Percentiles rank a stretch among this genome's conserved stretches.
Conservation (phyloP, 2,329 filamentous ascomycete species). For the Colletotrichum melonis region DNA sequence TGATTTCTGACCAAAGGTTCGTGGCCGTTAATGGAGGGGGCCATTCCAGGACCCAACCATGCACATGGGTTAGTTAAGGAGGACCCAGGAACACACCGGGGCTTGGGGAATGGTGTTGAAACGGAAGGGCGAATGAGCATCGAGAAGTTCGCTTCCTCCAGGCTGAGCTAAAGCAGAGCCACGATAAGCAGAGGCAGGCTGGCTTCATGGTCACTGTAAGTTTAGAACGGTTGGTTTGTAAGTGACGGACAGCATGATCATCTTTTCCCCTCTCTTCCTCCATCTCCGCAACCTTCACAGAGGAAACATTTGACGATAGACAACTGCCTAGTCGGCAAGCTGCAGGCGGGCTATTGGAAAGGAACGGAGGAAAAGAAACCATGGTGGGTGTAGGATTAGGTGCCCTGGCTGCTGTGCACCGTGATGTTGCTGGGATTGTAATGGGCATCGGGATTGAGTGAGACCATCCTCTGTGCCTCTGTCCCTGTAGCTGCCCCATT, state of each 20-base stretch:
- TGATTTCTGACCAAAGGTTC: slow-evolving; percentile 7
- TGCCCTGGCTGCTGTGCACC: not conserved
- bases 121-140: slow-evolving; percentile 11
- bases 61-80: not conserved
- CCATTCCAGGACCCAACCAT: too few relatives aligned
- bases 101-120: slow-evolving; percentile 10
- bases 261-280: not conserved
- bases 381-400: not conserved
- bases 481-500: not conserved
- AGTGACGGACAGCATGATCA: not conserved
- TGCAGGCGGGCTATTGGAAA: not conserved
- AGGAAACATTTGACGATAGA: not conserved
- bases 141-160: not conserved
- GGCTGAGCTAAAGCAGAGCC: slow-evolving; percentile 13
- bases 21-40: not conserved
- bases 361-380: slow-evolving; percentile 13
- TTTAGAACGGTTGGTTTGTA: not conserved
- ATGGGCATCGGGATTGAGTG: not conserved
- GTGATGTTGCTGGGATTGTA: not conserved
- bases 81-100: not conserved
- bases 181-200: not conserved
- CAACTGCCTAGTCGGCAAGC: not conserved
- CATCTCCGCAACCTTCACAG: not conserved
- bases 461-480: not conserved
- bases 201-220: not conserved